Conservation (phyloP, 805 yeast species). For the Blastobotrys americana region DNA sequence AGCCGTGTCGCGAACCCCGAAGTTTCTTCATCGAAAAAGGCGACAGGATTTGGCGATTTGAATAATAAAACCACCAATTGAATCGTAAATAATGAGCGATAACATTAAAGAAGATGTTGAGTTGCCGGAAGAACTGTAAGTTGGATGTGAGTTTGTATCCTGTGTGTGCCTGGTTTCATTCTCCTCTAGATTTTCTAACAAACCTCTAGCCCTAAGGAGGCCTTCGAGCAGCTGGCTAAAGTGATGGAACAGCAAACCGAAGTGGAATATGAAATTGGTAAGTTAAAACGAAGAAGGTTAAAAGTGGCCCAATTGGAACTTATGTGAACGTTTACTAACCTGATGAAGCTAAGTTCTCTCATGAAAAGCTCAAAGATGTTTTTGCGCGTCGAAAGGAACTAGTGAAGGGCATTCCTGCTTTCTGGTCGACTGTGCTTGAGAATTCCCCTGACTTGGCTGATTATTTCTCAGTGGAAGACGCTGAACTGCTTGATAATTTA, state of each 20-base stretch:
- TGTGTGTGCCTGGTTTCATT: no score
- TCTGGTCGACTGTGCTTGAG: slow-evolving; percentile 83
- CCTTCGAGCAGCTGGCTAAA: slow-evolving; percentile 19
- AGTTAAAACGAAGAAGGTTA: no score
- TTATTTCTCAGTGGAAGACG: slow-evolving; percentile 67
- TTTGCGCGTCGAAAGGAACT: slow-evolving; percentile 50
- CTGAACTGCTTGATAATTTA: slow-evolving; percentile 62
- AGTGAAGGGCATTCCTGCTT: slow-evolving; percentile 54
- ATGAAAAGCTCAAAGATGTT: slow-evolving; percentile 43
- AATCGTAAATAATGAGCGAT: neutral
- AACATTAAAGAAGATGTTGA: neutral
- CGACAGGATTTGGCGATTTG: neutral
- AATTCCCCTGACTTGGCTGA: slow-evolving; percentile 74
- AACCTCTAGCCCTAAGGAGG: slow-evolving; percentile 4
- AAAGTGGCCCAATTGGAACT: no score
- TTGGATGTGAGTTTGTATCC: no score
- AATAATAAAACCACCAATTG: neutral
- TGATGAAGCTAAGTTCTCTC: slow-evolving; percentile 16
- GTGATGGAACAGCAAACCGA: slow-evolving; percentile 21
- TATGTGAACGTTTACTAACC: no score
- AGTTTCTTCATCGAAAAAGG: no score
- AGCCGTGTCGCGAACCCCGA: no score
- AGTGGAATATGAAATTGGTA: slow-evolving; percentile 23
- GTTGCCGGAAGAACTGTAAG: slow-evolving; percentile 2
- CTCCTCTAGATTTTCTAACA: neutral